Base-by-base conservation (phyloP, 2,329 filamentous ascomycete genomes). In the Colletotrichum somersetense region DNA sequence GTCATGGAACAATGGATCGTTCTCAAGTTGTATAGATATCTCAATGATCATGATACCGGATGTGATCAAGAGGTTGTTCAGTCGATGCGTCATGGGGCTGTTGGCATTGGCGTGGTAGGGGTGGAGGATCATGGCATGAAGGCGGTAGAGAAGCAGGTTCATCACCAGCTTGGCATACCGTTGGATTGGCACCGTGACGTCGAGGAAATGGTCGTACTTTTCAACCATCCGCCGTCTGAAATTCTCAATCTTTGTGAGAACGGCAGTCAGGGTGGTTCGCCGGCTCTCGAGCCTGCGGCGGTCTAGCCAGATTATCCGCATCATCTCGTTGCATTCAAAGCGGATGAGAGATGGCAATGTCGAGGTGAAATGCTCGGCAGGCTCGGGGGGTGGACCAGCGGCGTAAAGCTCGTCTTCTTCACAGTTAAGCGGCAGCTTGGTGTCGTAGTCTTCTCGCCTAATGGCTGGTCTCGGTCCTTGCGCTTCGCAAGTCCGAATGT, bases 391-490 rank as follows among this genome's bases (percentile, higher is more conserved):
- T 1, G 81, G 82, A 0, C 78, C 76, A 2, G 83, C 82, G 7
- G 80, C 75, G 58, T 79, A 84, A n/a, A 94, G 83, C 63, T 92
- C 89, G 2, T 83, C 82, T 74, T 94, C 92, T 73, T 93, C 86
- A 72, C 92, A 88, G 77, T 94, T 94, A 14, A 92, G 81, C 0
- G 93, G 93, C 35, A 94, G 86, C 72, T 88, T 89, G 0, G 92
- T 94, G 75, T 94, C 92, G 79, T 91, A 95, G 76, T 95, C 92
- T 30, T 93, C 92, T 50, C 87, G 85, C n/a, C 91, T 88, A 66
- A 95, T 93, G 64, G 89, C 87, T 0, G 91, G 91, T 33, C 90
- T 86, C 11, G 92, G 92, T 0, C 92, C 93, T 73, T 93, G 92
- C 1, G 91, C 89, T 80, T 95, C 92, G 76, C 90, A 93, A 0